Conservation (phyloP, 805 yeast genomes). For the Wickerhamiella qilinensis region DNA sequence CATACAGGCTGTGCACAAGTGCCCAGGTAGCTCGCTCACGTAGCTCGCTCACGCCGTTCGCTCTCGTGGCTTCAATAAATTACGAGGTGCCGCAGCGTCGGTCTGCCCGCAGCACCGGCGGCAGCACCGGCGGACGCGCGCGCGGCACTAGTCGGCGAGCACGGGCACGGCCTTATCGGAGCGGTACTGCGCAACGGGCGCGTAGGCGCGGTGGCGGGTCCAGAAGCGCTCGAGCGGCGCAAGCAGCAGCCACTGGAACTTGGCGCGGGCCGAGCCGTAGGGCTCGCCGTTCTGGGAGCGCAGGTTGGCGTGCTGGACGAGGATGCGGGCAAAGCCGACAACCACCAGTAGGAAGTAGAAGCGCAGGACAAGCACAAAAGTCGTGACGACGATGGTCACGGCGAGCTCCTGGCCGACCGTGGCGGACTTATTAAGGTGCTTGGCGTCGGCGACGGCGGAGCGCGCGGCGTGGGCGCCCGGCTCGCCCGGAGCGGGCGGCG, state of each 20-base stretch:
- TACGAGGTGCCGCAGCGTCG: not conserved
- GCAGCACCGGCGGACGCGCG: too few relatives aligned
- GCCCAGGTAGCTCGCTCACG: too few relatives aligned
- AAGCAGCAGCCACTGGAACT: conserved; percentile 17
- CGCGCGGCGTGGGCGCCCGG: conserved; percentile 4
- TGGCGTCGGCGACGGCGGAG: conserved; percentile 4
- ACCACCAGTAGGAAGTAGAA: conserved; percentile 39
- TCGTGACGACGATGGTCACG: conserved; percentile 34
- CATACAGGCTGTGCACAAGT: too few relatives aligned
- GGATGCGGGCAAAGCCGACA: conserved; percentile 37
- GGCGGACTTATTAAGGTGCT: conserved; percentile 12
- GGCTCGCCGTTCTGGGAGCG: conserved; percentile 23
- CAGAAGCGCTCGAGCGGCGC: conserved; percentile 20
- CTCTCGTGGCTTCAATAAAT: not conserved
- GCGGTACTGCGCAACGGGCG: not conserved
- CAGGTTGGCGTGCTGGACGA: conserved; percentile 29
- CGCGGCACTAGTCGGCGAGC: not conserved
- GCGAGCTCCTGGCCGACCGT: conserved; percentile 21
- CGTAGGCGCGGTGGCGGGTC: conserved; percentile 16
- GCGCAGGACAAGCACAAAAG: conserved; percentile 30
- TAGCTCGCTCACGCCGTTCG: too few relatives aligned
- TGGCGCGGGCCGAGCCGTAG: conserved; percentile 18
- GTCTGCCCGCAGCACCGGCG: too few relatives aligned
- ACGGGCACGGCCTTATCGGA: not conserved
- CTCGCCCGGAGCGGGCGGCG: conserved; percentile 3